phyloP scores from a whole-genome alignment of 257 asterid species.

The Capsicum rhomboideum region DNA sequence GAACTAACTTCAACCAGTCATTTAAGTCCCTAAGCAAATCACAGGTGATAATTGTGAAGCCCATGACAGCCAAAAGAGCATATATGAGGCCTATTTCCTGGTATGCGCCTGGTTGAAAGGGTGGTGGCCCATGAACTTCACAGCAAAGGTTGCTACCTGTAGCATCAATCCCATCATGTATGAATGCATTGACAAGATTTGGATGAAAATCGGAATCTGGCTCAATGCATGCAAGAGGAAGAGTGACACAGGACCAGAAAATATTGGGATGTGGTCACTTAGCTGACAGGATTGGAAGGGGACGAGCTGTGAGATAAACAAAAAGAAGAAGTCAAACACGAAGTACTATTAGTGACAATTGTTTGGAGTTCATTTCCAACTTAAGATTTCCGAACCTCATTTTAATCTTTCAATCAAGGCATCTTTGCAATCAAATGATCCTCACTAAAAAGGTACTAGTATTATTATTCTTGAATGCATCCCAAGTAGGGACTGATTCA shows the following conservation, averaged over 20 bases:
- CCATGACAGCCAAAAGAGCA: slow-evolving; percentile 69
- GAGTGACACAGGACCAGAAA: slow-evolving; percentile 68
- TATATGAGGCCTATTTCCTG: slow-evolving; percentile 59
- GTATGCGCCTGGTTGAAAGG: slow-evolving; percentile 80
- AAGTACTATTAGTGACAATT: not conserved
- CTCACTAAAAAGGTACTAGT: not conserved
- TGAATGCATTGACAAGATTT: slow-evolving; percentile 69
- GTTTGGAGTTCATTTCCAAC: not conserved
- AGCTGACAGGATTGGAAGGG: slow-evolving; percentile 67
- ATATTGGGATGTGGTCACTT: slow-evolving; percentile 84
- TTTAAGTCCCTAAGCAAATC: slow-evolving; percentile 79
- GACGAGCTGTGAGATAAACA: slow-evolving; percentile 92
- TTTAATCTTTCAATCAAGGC: not conserved
- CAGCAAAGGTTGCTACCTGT: slow-evolving; percentile 90
- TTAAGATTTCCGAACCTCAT: not conserved
- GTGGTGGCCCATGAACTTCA: slow-evolving; percentile 88
- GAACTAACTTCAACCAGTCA: slow-evolving; percentile 75
- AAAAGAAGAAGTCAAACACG: slow-evolving; percentile 27
- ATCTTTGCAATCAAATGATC: not conserved
- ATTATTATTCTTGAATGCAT: not conserved
- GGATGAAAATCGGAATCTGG: slow-evolving; percentile 81
- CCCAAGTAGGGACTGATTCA: not conserved
- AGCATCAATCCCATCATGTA: slow-evolving; percentile 95
- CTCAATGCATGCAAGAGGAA: slow-evolving; percentile 81
- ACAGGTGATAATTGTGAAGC: slow-evolving; percentile 68